A percentile compares a stretch with the other conserved stretches of the same genome.
These are phyloP conservation scores for Aspergillus sclerotialis DNA, from an alignment of 2,329 filamentous ascomycete species.

Conservation along the genomic window DNA sequence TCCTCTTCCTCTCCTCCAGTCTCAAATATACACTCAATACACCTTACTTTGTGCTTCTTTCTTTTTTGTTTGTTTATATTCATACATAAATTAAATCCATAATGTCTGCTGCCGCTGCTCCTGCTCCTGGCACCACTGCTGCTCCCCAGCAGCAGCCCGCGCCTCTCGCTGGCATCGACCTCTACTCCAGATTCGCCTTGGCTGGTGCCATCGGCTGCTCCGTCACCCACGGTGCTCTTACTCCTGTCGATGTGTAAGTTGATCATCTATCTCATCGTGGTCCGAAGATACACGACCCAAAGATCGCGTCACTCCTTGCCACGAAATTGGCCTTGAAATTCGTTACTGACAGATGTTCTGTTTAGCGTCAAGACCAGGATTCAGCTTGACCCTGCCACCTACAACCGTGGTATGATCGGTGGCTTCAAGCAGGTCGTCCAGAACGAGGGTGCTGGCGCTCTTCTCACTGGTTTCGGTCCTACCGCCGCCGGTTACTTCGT, in stretches of 20 bases:
- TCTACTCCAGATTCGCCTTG: constrained; percentile 96
- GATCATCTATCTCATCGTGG: constrained; percentile 9
- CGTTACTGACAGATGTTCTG: background rate
- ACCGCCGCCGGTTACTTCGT: constrained; percentile 90
- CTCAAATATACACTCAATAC: constrained; percentile 9
- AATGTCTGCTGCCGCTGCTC: constrained; percentile 38
- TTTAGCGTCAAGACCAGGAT: constrained; percentile 89
- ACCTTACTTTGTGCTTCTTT: constrained; percentile 6
- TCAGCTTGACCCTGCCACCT: constrained; percentile 82
- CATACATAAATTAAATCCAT: constrained; percentile 14
- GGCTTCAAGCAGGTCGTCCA: constrained; percentile 79
- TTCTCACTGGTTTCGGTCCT: constrained; percentile 78
- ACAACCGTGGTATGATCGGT: constrained; percentile 81
- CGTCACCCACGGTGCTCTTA: constrained; percentile 92
- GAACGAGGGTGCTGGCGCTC: constrained; percentile 77
- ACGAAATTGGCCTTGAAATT: constrained; percentile 13
- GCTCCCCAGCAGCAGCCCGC: constrained; percentile 26
- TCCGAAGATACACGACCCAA: too few species aligned
- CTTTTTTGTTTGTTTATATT: constrained; percentile 12
- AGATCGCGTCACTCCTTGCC: too few species aligned
- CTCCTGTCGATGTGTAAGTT: constrained; percentile 98
- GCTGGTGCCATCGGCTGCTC: constrained; percentile 97
- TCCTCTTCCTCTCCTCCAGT: constrained; percentile 6
- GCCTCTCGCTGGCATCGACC: constrained; percentile 54
- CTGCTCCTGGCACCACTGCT: constrained; percentile 33